These are phyloP conservation scores for Spathaspora passalidarum DNA, from an alignment of 805 yeast species.

Conservation along the genomic window DNA sequence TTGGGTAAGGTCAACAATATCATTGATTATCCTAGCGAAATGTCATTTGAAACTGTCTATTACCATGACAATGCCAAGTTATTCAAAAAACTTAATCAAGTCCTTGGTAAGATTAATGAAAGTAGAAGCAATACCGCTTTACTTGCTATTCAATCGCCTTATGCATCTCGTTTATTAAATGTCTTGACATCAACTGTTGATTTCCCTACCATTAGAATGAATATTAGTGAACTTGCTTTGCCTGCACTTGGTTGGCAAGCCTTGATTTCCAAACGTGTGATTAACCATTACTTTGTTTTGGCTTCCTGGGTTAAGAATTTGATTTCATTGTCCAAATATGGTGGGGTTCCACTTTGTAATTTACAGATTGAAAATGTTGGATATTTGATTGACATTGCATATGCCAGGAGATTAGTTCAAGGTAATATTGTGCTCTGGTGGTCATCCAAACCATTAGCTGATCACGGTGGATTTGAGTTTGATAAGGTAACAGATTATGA, in stretches of 20 bases:
- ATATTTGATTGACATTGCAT: conserved; percentile 78
- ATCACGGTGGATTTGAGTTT: conserved; percentile 76
- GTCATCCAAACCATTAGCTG: conserved; percentile 79
- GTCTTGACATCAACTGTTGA: conserved; percentile 46
- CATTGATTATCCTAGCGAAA: conserved; percentile 50
- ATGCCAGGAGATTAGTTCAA: conserved; percentile 70
- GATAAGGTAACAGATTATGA: conserved; percentile 59
- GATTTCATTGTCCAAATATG: conserved; percentile 62
- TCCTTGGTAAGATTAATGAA: conserved; percentile 55
- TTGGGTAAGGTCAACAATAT: conserved; percentile 41
- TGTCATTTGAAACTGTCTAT: conserved; percentile 54
- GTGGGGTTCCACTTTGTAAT: conserved; percentile 85
- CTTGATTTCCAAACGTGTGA: conserved; percentile 57
- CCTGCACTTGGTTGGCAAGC: conserved; percentile 85
- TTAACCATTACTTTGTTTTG: conserved; percentile 68
- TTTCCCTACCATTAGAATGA: conserved; percentile 63
- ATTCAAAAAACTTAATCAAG: conserved; percentile 54
- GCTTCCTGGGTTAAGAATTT: conserved; percentile 72
- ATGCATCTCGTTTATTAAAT: conserved; percentile 43
- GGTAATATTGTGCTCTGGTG: conserved; percentile 86
- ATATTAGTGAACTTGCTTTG: conserved; percentile 53
- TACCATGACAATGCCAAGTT: conserved; percentile 55
- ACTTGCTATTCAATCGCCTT: conserved; percentile 74
- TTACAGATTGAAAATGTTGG: conserved; percentile 73
- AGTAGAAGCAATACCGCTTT: conserved; percentile 59